phyloP scores from a whole-genome alignment of 1,284 basidiomycete species.

The Moesziomyces parantarcticus region DNA sequence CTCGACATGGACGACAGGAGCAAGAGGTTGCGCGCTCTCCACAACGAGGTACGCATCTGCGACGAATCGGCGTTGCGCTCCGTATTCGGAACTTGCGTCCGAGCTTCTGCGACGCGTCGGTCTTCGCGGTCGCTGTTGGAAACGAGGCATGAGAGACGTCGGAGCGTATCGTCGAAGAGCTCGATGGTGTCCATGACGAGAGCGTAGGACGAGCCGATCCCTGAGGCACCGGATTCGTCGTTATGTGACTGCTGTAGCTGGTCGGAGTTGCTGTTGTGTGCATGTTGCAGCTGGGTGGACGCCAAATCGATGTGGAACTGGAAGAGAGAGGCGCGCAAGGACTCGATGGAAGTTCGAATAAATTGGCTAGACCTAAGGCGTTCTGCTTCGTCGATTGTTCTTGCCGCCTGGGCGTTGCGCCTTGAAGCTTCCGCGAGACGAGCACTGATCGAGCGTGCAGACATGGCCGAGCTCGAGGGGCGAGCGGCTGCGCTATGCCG shows the following conservation, averaged over 20 bases:
- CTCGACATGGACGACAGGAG: slow-evolving; percentile 28
- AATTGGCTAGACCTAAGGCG: slow-evolving; percentile 29
- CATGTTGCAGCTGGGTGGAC: slow-evolving; percentile 26
- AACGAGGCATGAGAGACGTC: slow-evolving; percentile 28
- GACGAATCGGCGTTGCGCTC: slow-evolving; percentile 20
- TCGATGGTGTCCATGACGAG: slow-evolving; percentile 43
- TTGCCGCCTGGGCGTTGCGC: slow-evolving; percentile 33
- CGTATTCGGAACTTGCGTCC: not conserved
- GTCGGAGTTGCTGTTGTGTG: not conserved
- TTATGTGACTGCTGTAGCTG: not conserved
- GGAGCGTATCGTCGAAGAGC: slow-evolving; percentile 37
- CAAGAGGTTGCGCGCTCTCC: slow-evolving; percentile 35
- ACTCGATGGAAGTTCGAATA: slow-evolving; percentile 37
- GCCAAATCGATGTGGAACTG: slow-evolving; percentile 34
- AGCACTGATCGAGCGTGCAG: slow-evolving; percentile 16
- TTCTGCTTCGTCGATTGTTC: slow-evolving; percentile 29
- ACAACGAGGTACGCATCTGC: slow-evolving; percentile 27
- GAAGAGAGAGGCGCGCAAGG: slow-evolving; percentile 34
- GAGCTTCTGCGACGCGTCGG: not conserved
- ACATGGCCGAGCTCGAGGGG: slow-evolving; percentile 4
- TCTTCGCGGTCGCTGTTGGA: slow-evolving; percentile 9
- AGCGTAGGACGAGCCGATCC: slow-evolving; percentile 22
- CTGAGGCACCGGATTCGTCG: not conserved
- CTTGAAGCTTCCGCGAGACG: slow-evolving; percentile 28
- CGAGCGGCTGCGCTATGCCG: slow-evolving; percentile 3